Evolutionary conservation across 129 eudicot species (phyloP).

Genomic region (Pseudognaphalium luteoalbum): DNA sequence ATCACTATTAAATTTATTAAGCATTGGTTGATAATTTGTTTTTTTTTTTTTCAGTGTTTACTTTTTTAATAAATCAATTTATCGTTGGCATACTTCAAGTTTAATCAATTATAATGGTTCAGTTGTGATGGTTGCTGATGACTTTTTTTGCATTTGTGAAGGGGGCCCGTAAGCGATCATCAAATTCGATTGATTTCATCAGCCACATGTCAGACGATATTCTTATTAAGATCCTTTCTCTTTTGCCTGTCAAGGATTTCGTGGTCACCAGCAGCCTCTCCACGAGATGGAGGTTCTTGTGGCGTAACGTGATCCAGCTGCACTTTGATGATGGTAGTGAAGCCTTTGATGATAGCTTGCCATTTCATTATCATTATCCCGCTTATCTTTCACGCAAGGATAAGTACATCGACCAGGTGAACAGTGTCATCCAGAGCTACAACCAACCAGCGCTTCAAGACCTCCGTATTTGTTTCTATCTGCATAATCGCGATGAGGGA

Average conservation of each 20-base stretch:
- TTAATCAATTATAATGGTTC: too few species aligned
- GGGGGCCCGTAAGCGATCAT: not conserved
- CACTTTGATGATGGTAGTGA: constrained; percentile 25
- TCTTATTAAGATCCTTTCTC: not conserved
- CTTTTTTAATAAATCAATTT: too few species aligned
- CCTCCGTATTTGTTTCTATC: not conserved
- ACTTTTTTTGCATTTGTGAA: not conserved
- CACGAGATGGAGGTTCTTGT: constrained; percentile 35
- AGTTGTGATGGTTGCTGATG: not conserved
- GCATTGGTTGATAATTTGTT: too few species aligned
- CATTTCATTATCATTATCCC: too few species aligned
- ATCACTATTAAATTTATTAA: too few species aligned
- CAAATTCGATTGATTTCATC: not conserved
- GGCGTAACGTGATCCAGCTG: constrained; percentile 28
- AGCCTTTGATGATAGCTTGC: not conserved
- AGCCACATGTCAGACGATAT: not conserved
- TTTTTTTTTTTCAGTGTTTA: too few species aligned
- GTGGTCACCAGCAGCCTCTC: constrained; percentile 39
- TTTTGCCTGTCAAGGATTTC: constrained; percentile 29
- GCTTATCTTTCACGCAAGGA: not conserved
- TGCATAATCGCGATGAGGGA: not conserved
- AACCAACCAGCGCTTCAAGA: constrained; percentile 9
- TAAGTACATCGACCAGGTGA: constrained; percentile 7
- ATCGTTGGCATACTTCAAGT: too few species aligned
- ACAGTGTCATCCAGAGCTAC: constrained; percentile 21